Evolutionary conservation across 2,329 filamentous ascomycete genomes (phyloP).

Genomic region (Pseudocercospora macadamiae): DNA sequence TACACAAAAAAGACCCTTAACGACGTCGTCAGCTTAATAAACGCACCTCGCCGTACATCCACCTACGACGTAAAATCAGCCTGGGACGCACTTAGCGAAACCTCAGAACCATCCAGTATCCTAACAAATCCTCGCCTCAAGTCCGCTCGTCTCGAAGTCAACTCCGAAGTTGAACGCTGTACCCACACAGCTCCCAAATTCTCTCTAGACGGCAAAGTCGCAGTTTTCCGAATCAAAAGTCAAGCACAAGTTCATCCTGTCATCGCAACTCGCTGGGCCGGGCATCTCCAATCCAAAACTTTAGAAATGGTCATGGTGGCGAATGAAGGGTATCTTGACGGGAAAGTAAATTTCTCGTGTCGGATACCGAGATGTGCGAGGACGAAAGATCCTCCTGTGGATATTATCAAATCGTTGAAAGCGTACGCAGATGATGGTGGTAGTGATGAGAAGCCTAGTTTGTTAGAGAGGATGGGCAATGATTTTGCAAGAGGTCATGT

Average conservation of each 20-base stretch:
- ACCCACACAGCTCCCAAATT: slow-evolving; percentile 67
- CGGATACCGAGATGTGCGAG: slow-evolving; percentile 62
- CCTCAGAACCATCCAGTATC: slow-evolving; percentile 56
- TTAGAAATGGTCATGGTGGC: slow-evolving; percentile 68
- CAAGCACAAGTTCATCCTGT: slow-evolving; percentile 67
- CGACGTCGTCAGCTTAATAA: slow-evolving; percentile 65
- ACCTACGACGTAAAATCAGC: slow-evolving; percentile 63
- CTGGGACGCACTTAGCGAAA: slow-evolving; percentile 61
- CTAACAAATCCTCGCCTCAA: slow-evolving; percentile 54
- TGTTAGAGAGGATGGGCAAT: slow-evolving; percentile 59
- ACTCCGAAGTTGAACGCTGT: slow-evolving; percentile 63
- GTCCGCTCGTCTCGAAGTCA: slow-evolving; percentile 61
- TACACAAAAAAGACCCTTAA: slow-evolving; percentile 66
- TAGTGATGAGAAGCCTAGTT: slow-evolving; percentile 25
- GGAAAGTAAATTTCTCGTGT: slow-evolving; percentile 69
- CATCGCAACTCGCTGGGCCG: slow-evolving; percentile 69
- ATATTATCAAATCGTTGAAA: slow-evolving; percentile 64
- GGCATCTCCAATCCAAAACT: slow-evolving; percentile 60
- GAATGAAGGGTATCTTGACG: slow-evolving; percentile 66
- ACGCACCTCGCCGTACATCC: slow-evolving; percentile 66
- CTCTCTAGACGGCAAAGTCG: slow-evolving; percentile 63
- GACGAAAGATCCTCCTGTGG: slow-evolving; percentile 58
- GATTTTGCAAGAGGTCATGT: slow-evolving; percentile 69
- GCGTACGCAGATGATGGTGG: slow-evolving; percentile 48
- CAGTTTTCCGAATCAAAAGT: slow-evolving; percentile 64